Base-by-base conservation (phyloP, 345 rosid species). In the Abelmoschus esculentus region DNA sequence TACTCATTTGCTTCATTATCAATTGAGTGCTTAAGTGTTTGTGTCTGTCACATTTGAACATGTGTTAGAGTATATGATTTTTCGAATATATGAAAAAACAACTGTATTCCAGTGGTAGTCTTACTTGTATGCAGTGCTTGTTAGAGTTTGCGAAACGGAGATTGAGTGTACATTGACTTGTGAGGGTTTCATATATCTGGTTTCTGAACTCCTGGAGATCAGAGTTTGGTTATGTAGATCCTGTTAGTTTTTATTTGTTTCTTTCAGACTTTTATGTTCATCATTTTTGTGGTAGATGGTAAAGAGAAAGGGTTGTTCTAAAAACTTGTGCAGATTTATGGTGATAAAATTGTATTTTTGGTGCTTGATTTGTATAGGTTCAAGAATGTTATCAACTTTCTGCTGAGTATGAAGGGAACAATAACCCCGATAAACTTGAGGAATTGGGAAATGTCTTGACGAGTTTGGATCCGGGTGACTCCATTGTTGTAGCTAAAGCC, bases 371-470 rank as follows among this genome's bases (percentile, higher is more conserved):
- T 5, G 58, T 57, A 36, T 81, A 93, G 98, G 98, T 93, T 40
- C 98, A 93, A 93, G 97, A 91, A 57, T 85, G 92, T 69, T 91
- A 93, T 73, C 97, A 93, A 82, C 90, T 87, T 68, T 86, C 98
- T 52, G 97, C 96, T 34, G 96, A 91, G 85, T 93, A 91, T 66
- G 97, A 91, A 84, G 95, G 95, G 70, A 89, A 82, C 67, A 88
- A 84, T 64, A 85, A 91, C 7, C 85, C 90, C 12, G 38, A 74
- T 76, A 93, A 91, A 78, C 84, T 93, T 7, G 96, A 91, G 82
- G 98, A 93, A 74, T 88, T 93, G 70, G 98, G 97, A 72, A 87
- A 70, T 62, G 87, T 89, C 1, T 70, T 93, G 65, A 93, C 96
- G 14, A 88, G 96, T 82, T 81, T 93, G 86, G 97, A 93, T 78